A percentile compares a stretch with the other conserved stretches of the same genome.
Evolutionary conservation across 495 filamentous ascomycete genomes (phyloP).

Genomic region (Daldinia grandis): DNA sequence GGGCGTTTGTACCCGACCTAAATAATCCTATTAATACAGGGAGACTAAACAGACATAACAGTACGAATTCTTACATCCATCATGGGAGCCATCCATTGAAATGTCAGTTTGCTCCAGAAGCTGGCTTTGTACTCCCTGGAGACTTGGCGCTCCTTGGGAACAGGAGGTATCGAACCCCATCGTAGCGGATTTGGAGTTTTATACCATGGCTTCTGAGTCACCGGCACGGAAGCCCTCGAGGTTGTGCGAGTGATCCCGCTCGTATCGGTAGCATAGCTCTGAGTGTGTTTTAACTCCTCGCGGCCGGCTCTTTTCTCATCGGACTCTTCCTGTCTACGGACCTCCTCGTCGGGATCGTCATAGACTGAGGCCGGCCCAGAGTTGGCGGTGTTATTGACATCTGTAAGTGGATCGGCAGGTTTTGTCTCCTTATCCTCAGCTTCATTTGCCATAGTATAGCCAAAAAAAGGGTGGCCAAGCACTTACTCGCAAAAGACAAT

Average conservation of each 20-base stretch:
- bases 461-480: slow-evolving; percentile 1
- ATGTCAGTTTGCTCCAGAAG: slow-evolving; percentile 68
- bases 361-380: slow-evolving; percentile 28
- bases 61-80: slow-evolving; percentile 63
- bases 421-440: slow-evolving; percentile 40
- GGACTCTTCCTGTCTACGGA: slow-evolving; percentile 40
- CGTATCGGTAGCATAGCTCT: slow-evolving; percentile 56
- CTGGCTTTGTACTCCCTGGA: slow-evolving; percentile 67
- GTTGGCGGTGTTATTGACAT: slow-evolving; percentile 27
- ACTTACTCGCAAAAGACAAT: slow-evolving; percentile 14
- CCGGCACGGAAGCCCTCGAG: slow-evolving; percentile 36
- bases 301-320: slow-evolving; percentile 35
- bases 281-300: slow-evolving; percentile 52
- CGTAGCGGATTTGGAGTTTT: slow-evolving; percentile 69
- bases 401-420: slow-evolving; percentile 33
- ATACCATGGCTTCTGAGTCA: slow-evolving; percentile 64
- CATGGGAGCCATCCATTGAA: slow-evolving; percentile 73
- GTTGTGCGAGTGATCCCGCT: slow-evolving; percentile 48
- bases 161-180: slow-evolving; percentile 65
- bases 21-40: slow-evolving; percentile 8
- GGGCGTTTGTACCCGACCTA: slow-evolving; percentile 83
- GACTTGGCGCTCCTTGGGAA: slow-evolving; percentile 63
- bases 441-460: slow-evolving; percentile 44
- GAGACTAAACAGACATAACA: not conserved
- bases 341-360: slow-evolving; percentile 42